Evolutionary conservation across 495 filamentous ascomycete species (phyloP), one percentile per base, ranked within the genome.

Genomic region (Penicillium robsamsonii): DNA sequence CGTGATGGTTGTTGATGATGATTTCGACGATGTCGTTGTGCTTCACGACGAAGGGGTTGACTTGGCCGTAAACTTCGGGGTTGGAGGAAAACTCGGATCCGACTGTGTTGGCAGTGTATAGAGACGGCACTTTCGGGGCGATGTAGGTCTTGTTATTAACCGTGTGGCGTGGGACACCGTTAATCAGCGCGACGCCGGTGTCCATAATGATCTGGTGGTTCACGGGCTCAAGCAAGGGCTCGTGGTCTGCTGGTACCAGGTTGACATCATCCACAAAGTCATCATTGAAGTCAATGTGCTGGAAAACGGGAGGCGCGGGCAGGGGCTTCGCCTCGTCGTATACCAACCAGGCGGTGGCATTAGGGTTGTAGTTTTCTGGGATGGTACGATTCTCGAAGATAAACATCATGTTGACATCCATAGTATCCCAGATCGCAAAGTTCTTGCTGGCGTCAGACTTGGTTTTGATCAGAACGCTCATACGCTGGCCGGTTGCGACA

Each of bases 291-390:
- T 79, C 72, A 9, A 37, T 40, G 43, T 83, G 4, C 1, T 24
- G 69, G n/a, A 90, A 57, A 0, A 74, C 53, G 2, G 76, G 73
- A 17, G 89, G 76, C 0, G 70, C 70, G 11, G 87, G 86, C 2
- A 89, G 74, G 0, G 81, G 73, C 43, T 82, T 81, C 1, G 67
- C 53, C 3, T 81, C 72, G 63, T 92, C 81, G 61, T 94, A 93
- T 2, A 89, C 79, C 1, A 96, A 78, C 87, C 87, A 93, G 8
- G 87, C 87, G 0, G 91, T 93, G 0, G 83, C 85, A 56, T 93
- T 96, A 48, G 82, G 83, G 63, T 92, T 89, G 59, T 57, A 80
- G 58, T 46, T 63, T 2, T 61, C 55, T 0, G 70, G 69, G 27
- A 67, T 63, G 0, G 54, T 2, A 3, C 64, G 59, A 37, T 62